phyloP scores from a whole-genome alignment of 1,284 basidiomycete species.

The Mycena citricolor region DNA sequence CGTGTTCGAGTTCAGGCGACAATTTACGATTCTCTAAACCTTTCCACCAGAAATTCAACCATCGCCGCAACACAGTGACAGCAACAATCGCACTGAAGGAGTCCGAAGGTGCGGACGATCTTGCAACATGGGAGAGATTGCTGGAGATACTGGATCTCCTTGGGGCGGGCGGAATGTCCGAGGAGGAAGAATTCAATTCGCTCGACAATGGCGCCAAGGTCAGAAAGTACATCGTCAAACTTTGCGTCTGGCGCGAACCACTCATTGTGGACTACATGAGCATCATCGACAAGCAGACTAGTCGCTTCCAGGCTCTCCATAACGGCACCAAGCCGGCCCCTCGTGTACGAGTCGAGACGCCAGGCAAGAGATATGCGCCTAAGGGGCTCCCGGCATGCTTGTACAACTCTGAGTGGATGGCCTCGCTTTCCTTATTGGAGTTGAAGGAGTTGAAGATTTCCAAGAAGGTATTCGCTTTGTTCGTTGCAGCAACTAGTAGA shows the following conservation, averaged over 20 bases:
- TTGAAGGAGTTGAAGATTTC: constrained; percentile 12
- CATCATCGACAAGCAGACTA: constrained; percentile 4
- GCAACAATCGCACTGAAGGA: constrained; percentile 1
- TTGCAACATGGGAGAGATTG: constrained; percentile 7
- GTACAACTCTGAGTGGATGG: constrained; percentile 19
- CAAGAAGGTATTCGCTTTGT: constrained; percentile 5
- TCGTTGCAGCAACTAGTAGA: constrained; percentile 12
- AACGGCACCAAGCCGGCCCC: constrained; percentile 3
- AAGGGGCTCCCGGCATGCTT: constrained; percentile 17
- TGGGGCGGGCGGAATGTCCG: constrained; percentile 5
- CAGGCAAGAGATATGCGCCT: constrained; percentile 5
- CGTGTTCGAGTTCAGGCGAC: constrained; percentile 4
- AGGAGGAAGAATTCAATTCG: constrained; percentile 14
- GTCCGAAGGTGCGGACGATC: background rate
- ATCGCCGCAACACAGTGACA: background rate
- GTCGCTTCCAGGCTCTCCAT: constrained; percentile 5
- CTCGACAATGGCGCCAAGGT: constrained; percentile 6
- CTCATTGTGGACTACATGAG: constrained; percentile 1
- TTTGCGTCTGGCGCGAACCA: constrained; percentile 10
- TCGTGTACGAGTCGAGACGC: constrained; percentile 5
- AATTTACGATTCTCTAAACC: background rate
- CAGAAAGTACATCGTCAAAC: constrained; percentile 3
- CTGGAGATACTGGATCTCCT: background rate
- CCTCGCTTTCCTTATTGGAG: constrained; percentile 2
- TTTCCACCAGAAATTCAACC: constrained; percentile 2